Percentiles rank a stretch among this genome's conserved stretches.
Evolutionary conservation across 2,329 filamentous ascomycete species (phyloP).

Genomic region (Blastomyces silverae): DNA sequence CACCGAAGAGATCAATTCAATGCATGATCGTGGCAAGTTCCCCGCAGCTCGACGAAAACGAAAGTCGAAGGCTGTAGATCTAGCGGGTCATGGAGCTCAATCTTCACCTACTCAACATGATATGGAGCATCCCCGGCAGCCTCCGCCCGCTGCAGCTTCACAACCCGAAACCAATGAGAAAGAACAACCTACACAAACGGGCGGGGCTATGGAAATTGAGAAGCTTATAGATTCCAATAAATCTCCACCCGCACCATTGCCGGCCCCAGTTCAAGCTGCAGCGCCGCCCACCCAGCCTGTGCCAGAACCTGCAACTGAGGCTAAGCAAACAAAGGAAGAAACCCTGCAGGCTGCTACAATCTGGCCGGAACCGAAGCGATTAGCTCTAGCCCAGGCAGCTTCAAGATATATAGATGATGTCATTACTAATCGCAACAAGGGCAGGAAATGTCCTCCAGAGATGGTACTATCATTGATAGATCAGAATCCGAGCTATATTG

Average conservation of each 20-base stretch:
- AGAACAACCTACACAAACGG: not conserved
- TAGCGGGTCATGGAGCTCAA: not conserved
- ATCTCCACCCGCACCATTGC: not conserved
- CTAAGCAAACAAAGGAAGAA: not conserved
- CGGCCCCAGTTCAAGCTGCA: conserved; percentile 18
- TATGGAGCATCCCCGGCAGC: not conserved
- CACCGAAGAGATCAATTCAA: not conserved
- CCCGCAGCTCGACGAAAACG: conserved; percentile 18
- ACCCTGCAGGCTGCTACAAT: conserved; percentile 32
- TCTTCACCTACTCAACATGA: not conserved
- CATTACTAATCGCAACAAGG: conserved; percentile 35
- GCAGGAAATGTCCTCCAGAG: conserved; percentile 30
- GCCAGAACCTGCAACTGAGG: not conserved
- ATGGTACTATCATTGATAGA: conserved; percentile 46
- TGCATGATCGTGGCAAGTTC: conserved; percentile 19
- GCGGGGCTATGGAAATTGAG: not conserved
- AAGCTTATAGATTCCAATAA: conserved; percentile 4
- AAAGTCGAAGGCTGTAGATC: not conserved
- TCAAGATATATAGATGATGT: conserved; percentile 42
- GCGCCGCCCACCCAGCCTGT: conserved; percentile 14
- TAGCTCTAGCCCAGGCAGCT: conserved; percentile 46
- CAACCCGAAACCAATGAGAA: not conserved
- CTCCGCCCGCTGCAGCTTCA: not conserved
- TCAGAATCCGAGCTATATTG: conserved; percentile 50
- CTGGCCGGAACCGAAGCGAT: conserved; percentile 47